Evolutionary conservation across 2,329 filamentous ascomycete genomes (phyloP).

Genomic region (Colletotrichum tanaceti): DNA sequence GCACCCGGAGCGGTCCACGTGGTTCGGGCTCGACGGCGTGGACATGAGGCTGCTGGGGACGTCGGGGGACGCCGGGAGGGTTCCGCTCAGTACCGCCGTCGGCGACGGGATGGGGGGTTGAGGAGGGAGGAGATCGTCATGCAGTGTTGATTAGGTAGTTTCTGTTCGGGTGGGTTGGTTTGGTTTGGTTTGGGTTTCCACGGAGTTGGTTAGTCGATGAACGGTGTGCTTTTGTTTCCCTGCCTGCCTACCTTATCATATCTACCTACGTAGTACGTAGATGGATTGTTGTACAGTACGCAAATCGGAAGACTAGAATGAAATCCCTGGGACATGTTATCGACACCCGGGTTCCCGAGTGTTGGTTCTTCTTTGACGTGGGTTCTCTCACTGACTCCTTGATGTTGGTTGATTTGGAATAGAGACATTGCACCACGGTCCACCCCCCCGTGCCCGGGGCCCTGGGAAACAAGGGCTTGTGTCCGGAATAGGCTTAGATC

Average conservation of each 20-base stretch:
- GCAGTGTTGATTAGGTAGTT: no score
- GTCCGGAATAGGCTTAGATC: slow-evolving; percentile 7
- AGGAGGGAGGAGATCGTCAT: not conserved
- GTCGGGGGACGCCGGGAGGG: not conserved
- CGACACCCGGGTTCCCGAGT: no score
- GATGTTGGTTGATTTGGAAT: slow-evolving; percentile 33
- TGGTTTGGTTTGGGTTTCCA: no score
- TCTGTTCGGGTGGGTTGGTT: no score
- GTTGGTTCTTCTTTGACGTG: not conserved
- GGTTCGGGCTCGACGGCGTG: slow-evolving; percentile 1
- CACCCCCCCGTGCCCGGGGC: not conserved
- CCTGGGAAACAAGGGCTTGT: not conserved
- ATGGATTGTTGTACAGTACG: no score
- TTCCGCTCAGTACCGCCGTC: not conserved
- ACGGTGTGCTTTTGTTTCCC: no score
- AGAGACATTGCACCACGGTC: not conserved
- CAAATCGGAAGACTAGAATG: not conserved
- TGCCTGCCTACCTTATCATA: no score
- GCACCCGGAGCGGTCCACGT: not conserved
- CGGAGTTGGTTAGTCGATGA: no score
- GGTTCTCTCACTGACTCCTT: not conserved
- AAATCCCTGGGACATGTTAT: no score
- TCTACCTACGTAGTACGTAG: no score
- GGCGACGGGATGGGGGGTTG: not conserved
- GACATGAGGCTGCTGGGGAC: slow-evolving; percentile 10